These are phyloP conservation scores for Tubosaeta sp. DNA, from an alignment of 768 basidiomycete genomes.

Conservation along the genomic window DNA sequence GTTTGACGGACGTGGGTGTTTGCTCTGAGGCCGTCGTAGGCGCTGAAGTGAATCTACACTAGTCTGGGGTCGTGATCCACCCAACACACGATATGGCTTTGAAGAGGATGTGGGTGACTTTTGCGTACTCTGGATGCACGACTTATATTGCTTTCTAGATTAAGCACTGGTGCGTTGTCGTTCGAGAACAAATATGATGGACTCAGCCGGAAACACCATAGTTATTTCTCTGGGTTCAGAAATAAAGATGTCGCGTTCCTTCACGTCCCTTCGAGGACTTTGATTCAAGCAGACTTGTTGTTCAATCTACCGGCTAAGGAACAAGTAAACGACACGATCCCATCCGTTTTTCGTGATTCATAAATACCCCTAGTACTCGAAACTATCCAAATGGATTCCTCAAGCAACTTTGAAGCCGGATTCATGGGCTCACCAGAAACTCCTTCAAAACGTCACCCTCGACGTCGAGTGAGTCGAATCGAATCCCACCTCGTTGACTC, in stretches of 20 bases:
- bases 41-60: neutral
- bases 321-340: constrained; percentile 43
- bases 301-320: constrained; percentile 79
- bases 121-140: neutral
- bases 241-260: constrained; percentile 85
- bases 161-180: constrained; percentile 41
- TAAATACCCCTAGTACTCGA: constrained; percentile 33
- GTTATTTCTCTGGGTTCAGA: constrained; percentile 65
- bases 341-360: neutral
- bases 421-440: constrained; percentile 29
- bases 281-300: constrained; percentile 79
- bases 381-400: constrained; percentile 30
- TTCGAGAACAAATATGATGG: neutral
- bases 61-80: constrained; percentile 63
- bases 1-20: constrained; percentile 60
- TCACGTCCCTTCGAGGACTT: constrained; percentile 63
- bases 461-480: constrained; percentile 27
- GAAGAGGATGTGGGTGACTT: constrained; percentile 55
- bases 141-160: constrained; percentile 31
- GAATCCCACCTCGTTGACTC: neutral
- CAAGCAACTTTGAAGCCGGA: constrained; percentile 24
- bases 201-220: constrained; percentile 20
- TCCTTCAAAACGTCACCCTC: constrained; percentile 14
- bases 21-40: neutral
- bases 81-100: constrained; percentile 68